Base-by-base conservation (phyloP, 2,329 filamentous ascomycete species). In the Aspergillus sp. region DNA sequence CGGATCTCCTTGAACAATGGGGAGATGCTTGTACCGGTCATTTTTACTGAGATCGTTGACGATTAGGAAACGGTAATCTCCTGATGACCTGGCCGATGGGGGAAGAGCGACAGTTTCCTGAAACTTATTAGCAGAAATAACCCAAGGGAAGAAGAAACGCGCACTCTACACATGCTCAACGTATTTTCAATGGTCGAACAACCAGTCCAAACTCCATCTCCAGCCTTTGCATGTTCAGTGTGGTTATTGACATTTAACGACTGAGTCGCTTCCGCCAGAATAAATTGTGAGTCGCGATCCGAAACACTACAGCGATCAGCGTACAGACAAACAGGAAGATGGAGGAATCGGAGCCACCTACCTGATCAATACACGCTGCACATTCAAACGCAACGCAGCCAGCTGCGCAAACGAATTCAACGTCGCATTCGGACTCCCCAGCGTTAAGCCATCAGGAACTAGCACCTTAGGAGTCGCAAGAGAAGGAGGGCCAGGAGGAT, bases 181-280 rank as follows among this genome's bases (percentile, higher is more conserved):
- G 53, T 45, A 39, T 56, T 68, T 57, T 42, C 61, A 43, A 61
- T 65, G 47, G 47, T 58, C 39, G 45, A 58, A 40, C 64, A 66
- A 8, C 65, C 57, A 44, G 52, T 48, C 60, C 67, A 59, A 40
- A 58, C 39, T 2, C 45, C 57, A 43, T 61, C 50, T 34, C 59
- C 60, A 8, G 54, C 40, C 3, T 61, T 49, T 7, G 71, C 65
- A 33, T 58, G 60, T 4, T 58, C 46, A 4, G 51, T 45, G 27
- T 54, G 54, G 28, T 72, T 53, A 27, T 63, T 62, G 7, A 74
- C 56, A 40, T 61, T 61, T 6, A 68, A 51, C 0, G 66, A 68
- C 45, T 63, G 65, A 3, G 73, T 74, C 11, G 72, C 69, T 53
- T 78, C 75, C n/a, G 73, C 72, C 11, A 78, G 56, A 27, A 77